phyloP scores from a whole-genome alignment of 768 basidiomycete genomes.

The Rhizopogon vinicolor region DNA sequence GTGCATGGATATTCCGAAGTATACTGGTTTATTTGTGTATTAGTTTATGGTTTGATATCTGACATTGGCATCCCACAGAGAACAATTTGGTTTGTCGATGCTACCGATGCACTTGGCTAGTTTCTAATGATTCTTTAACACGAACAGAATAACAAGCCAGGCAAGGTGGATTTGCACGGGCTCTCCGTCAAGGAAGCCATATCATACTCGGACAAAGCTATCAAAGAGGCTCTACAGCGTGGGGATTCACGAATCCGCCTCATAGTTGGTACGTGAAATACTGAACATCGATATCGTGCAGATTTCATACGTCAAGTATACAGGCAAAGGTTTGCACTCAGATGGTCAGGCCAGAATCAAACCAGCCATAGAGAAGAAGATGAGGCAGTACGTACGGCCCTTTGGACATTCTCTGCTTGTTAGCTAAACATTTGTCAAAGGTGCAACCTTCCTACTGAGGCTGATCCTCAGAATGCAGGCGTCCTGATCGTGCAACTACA shows the following conservation, averaged over 20 bases:
- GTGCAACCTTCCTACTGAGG: conserved; percentile 59
- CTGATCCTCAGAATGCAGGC: conserved; percentile 77
- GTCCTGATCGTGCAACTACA: conserved; percentile 62
- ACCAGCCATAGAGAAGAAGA: conserved; percentile 81
- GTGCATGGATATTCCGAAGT: conserved; percentile 76
- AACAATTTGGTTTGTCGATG: conserved; percentile 59
- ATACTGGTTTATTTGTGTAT: conserved; percentile 12
- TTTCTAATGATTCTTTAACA: neutral
- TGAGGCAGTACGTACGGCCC: conserved; percentile 53
- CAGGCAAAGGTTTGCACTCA: conserved; percentile 84
- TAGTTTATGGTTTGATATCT: neutral
- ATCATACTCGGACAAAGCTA: conserved; percentile 60
- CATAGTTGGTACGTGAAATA: conserved; percentile 68
- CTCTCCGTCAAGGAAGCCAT: conserved; percentile 93
- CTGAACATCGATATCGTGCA: neutral
- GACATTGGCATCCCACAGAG: conserved; percentile 35
- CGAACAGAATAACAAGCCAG: conserved; percentile 55
- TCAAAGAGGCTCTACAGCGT: conserved; percentile 57
- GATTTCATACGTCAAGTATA: neutral
- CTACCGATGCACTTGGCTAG: neutral
- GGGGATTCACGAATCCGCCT: conserved; percentile 66
- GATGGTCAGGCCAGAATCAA: conserved; percentile 71
- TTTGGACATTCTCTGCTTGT: neutral
- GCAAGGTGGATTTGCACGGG: conserved; percentile 86
- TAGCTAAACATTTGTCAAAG: conserved; percentile 29